Evolutionary conservation across 1,284 basidiomycete genomes (phyloP), one percentile per base, ranked within the genome.

Genomic region (Moesziomyces parantarcticus): DNA sequence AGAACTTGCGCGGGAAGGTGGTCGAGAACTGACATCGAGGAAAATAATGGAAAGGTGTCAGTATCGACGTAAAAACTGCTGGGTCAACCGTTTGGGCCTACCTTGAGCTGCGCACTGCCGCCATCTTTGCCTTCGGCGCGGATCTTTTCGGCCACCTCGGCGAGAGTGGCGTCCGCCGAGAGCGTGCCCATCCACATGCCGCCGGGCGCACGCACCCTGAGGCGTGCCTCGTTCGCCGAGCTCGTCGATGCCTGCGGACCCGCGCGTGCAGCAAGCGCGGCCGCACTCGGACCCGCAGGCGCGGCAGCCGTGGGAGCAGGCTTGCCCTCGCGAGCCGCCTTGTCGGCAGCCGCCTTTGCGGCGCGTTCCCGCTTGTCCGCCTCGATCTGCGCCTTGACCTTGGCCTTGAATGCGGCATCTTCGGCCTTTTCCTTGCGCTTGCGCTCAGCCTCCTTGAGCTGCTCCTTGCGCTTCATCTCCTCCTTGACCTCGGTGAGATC

Each of bases 401-500:
- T 75, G 21, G 73, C 78, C 54, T 80, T 82, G 50, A 81, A 81
- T 2, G 73, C 68, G 13, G 64, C 63, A 45, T 83, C 79, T 6
- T 76, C 81, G 8, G 54, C 49, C 48, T 78, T 77, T 50, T 83
- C 82, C 46, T 74, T 77, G 21, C 76, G 59, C 65, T 81, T 81
- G 1, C 64, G 63, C 58, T 80, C 78, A 1, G 80, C 81, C 23
- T 83, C 80, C 51, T 79, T 81, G 39, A 76, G 54, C 25, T 71
- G 73, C 64, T 83, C 81, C 51, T 83, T 82, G 47, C 71, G 72
- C 69, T 83, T 71, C 62, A 83, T 63, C 32, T 83, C 82, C 26
- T 81, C 80, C 18, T 73, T 68, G 20, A 75, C 66, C 49, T 76
- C 62, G 39, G 43, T 63, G 5, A 78, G 51, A 25, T 83, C 81